phyloP scores from a whole-genome alignment of 495 filamentous ascomycete species.

The Aspergillus bridgeri region DNA sequence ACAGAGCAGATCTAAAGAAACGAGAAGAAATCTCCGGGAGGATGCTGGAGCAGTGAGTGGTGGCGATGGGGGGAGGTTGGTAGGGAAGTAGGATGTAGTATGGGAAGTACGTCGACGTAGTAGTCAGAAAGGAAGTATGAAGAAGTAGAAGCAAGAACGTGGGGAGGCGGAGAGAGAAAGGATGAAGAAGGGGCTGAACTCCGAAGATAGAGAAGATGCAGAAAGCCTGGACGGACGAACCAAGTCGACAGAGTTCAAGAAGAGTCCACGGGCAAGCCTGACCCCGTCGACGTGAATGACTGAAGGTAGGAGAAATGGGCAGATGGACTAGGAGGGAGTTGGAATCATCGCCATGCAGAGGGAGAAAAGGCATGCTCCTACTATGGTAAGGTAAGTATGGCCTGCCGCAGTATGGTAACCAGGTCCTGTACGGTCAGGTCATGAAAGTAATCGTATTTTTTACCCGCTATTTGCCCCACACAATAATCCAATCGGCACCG shows the following conservation, averaged over 20 bases:
- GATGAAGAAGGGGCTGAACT: not conserved
- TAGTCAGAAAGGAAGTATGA: slow-evolving; percentile 20
- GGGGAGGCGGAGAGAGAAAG: not conserved
- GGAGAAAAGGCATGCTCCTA: no score
- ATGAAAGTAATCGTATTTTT: not conserved
- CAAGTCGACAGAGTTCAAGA: not conserved
- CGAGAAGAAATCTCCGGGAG: not conserved
- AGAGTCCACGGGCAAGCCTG: no score
- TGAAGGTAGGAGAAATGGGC: no score
- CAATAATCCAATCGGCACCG: not conserved
- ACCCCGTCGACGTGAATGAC: no score
- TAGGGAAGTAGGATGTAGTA: slow-evolving; percentile 1
- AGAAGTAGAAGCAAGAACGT: slow-evolving; percentile 8
- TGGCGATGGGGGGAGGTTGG: not conserved
- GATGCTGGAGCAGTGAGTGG: not conserved
- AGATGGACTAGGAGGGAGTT: no score
- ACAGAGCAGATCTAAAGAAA: not conserved
- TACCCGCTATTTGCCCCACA: not conserved
- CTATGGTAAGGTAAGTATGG: no score
- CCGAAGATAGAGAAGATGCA: no score
- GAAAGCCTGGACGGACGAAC: not conserved
- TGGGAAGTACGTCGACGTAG: slow-evolving; percentile 1
- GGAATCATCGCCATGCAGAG: not conserved
- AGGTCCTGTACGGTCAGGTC: not conserved
- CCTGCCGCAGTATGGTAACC: no score